Base-by-base conservation (phyloP, 306 rosid genomes). In the Vicia sativa region DNA sequence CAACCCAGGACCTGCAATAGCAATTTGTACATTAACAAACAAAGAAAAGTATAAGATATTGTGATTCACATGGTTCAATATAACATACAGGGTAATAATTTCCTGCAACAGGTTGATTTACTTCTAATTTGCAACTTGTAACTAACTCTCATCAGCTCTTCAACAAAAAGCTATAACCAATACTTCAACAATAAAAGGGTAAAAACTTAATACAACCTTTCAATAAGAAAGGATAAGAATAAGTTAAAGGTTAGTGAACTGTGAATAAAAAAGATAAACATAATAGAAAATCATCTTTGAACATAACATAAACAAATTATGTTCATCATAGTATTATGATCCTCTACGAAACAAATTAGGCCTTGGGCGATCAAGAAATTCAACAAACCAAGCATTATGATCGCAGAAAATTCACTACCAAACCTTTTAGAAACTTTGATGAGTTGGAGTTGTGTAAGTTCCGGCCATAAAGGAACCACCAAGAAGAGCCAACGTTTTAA, bases 1-100 rank as follows among this genome's bases (percentile, higher is more conserved):
- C 48, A 95, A 84, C 52, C 99, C 99, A 6, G 97, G 96, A 6
- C 97, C 99, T 78, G 96, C 99, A 39, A 95, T 95, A 6, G 99
- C 97, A 79, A 95, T 53, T 6, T 96, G 97, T 62, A 95, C 97
- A 97, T 95, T 21, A 50, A 65, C 26, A 67, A 78, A 8, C 46
- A 73, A 1, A 71, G 12, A 70, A 49, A 70, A 23, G 16, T 15
- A 29, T 2, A 12, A 39, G 31, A 54, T 31, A n/a, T n/a, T n/a
- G 35, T 54, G 72, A 54, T 34, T 28, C 11, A 62, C 37, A 19
- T 55, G 66, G 61, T 62, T 56, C 28, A 50, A 65, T 21, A 41
- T 25, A 62, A 78, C 84, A 66, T 87, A 91, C 96, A 8, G 97
- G 97, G 71, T 83, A 91, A 83, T 91, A 91, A 81, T 91, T 91